Percentiles rank a stretch among this genome's conserved stretches.
These are phyloP conservation scores for Cetraspora pellucida DNA, from an alignment of 192 early-diverging fungal species.

Conservation along the genomic window DNA sequence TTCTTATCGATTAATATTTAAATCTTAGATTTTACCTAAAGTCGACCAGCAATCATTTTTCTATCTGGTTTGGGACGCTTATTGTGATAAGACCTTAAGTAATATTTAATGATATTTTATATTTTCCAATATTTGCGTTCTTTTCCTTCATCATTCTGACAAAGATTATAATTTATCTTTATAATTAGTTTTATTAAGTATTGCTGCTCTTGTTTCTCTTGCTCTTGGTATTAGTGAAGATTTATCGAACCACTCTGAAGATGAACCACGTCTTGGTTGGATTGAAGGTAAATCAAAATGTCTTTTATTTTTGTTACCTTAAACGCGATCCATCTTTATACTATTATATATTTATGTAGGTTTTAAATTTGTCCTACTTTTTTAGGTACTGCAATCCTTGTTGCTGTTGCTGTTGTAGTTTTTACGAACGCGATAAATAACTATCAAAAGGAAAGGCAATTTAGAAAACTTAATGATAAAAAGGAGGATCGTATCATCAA, in stretches of 20 bases:
- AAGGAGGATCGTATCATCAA: conserved; percentile 84
- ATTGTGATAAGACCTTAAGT: conserved; percentile 71
- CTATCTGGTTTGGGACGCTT: conserved; percentile 58
- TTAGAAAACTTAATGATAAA: conserved; percentile 83
- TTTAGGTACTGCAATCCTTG: conserved; percentile 78
- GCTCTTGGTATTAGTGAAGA: conserved; percentile 87
- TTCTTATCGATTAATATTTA: not conserved
- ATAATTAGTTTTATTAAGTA: conserved; percentile 75
- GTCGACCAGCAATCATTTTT: conserved; percentile 55
- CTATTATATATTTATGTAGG: conserved; percentile 36
- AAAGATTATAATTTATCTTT: too few species aligned
- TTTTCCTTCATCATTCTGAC: conserved; percentile 5
- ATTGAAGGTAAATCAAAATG: conserved; percentile 45
- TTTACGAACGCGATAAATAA: conserved; percentile 90
- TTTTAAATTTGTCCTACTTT: not conserved
- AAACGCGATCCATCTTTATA: too few species aligned
- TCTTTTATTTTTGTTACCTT: not conserved
- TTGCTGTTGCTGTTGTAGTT: conserved; percentile 85
- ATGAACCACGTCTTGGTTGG: conserved; percentile 79
- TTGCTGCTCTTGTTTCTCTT: conserved; percentile 83
- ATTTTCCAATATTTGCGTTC: not conserved
- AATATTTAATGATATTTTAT: conserved; percentile 22
- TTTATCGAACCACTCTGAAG: conserved; percentile 59
- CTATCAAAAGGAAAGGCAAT: conserved; percentile 87
- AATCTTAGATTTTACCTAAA: conserved; percentile 55